These are phyloP conservation scores for Hanseniaspora lindneri DNA, from an alignment of 805 yeast genomes.

Conservation along the genomic window DNA sequence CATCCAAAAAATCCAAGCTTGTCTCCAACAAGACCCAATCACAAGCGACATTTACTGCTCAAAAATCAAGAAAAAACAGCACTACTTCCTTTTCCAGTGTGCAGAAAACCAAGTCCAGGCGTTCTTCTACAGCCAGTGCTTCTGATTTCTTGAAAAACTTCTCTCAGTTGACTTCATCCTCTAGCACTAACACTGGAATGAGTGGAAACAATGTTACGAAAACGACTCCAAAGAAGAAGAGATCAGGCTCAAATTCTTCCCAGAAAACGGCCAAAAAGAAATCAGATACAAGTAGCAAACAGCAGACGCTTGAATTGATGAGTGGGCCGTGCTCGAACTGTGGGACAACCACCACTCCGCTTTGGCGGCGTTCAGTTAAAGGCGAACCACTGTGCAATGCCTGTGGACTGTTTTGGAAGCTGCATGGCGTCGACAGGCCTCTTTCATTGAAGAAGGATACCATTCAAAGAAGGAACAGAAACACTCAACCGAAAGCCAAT, in stretches of 20 bases:
- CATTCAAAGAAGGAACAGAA: slow-evolving; percentile 74
- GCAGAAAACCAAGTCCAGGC: slow-evolving; percentile 13
- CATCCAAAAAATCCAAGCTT: background rate
- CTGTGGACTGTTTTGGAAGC: slow-evolving; percentile 79
- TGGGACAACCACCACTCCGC: slow-evolving; percentile 77
- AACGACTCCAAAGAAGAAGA: background rate
- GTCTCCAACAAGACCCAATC: background rate
- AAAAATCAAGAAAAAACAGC: background rate
- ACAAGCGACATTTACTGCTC: background rate
- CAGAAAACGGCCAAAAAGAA: background rate
- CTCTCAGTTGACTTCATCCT: background rate
- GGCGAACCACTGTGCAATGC: slow-evolving; percentile 93
- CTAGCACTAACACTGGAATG: background rate
- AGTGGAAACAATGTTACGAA: background rate
- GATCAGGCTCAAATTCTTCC: background rate
- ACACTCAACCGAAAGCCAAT: background rate
- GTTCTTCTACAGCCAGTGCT: slow-evolving; percentile 9
- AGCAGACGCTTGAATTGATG: slow-evolving; percentile 1
- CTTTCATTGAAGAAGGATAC: slow-evolving; percentile 81
- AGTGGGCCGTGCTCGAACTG: slow-evolving; percentile 60
- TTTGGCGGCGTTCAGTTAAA: slow-evolving; percentile 84
- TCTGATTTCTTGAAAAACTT: slow-evolving; percentile 1
- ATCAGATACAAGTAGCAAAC: background rate
- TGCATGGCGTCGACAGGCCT: slow-evolving; percentile 89
- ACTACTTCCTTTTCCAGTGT: background rate